Evolutionary conservation across 306 rosid genomes (phyloP).

Genomic region (Echinosophora koreensis): DNA sequence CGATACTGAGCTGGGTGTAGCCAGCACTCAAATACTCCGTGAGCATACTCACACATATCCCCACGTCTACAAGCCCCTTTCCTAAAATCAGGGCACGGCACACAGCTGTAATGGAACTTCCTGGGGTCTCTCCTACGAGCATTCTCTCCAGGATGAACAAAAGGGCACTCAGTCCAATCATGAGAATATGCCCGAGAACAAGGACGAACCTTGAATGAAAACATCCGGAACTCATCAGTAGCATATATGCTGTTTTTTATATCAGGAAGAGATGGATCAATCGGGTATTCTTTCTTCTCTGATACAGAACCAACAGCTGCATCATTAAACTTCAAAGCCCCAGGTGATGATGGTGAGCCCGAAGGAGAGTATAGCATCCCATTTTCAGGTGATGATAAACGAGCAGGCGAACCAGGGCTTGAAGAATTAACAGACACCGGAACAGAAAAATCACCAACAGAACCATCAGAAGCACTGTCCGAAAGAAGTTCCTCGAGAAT

Average conservation of each 20-base stretch:
- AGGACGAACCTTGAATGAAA: constrained; percentile 87
- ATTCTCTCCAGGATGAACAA: constrained; percentile 94
- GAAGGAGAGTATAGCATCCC: constrained; percentile 61
- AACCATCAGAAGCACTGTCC: constrained; percentile 51
- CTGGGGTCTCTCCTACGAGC: constrained; percentile 93
- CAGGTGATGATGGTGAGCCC: constrained; percentile 61
- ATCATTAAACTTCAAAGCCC: constrained; percentile 54
- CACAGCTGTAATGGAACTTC: constrained; percentile 87
- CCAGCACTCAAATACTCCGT: constrained; percentile 95
- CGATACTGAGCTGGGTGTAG: constrained; percentile 95
- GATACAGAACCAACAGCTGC: constrained; percentile 50
- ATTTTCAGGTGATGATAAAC: constrained; percentile 60
- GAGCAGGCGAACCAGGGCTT: constrained; percentile 56
- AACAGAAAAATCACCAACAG: constrained; percentile 51
- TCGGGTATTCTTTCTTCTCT: constrained; percentile 80
- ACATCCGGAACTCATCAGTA: constrained; percentile 90
- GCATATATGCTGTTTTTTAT: constrained; percentile 86
- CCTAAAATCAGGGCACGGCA: constrained; percentile 89
- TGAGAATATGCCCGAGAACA: constrained; percentile 93
- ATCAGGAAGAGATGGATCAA: constrained; percentile 90
- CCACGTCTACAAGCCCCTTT: constrained; percentile 87
- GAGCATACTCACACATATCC: constrained; percentile 94
- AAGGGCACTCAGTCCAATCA: constrained; percentile 97
- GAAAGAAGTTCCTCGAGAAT: constrained; percentile 67
- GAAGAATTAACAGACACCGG: constrained; percentile 54